Percentiles rank a stretch among this genome's conserved stretches.
Evolutionary conservation across 2,329 filamentous ascomycete genomes (phyloP).

Genomic region (Stromatinia cepivora): DNA sequence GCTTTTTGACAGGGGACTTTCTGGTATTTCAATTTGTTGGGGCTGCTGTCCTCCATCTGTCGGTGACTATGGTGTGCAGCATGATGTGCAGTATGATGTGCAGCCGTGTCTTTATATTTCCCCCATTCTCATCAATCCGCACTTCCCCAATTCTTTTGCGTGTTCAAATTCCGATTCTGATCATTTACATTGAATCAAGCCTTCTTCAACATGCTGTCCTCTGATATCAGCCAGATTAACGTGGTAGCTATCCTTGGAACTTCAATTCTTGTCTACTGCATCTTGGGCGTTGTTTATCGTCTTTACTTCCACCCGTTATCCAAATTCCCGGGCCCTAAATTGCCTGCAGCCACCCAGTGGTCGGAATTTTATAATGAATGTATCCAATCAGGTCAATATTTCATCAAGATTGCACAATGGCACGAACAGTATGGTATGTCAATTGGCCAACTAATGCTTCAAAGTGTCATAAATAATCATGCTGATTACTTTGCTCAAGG

Average conservation of each 20-base stretch:
- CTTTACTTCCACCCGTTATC: conserved; percentile 23
- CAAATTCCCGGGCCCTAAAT: conserved; percentile 21
- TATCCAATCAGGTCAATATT: conserved; percentile 11
- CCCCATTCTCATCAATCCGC: background rate
- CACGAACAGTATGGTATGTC: conserved; percentile 11
- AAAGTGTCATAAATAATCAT: background rate
- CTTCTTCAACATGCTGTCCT: conserved; percentile 11
- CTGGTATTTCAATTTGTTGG: conserved; percentile 4
- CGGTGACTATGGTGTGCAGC: background rate
- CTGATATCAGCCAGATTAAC: background rate
- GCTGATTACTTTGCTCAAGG: conserved; percentile 8
- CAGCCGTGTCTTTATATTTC: conserved; percentile 6
- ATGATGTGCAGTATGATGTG: background rate
- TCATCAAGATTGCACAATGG: conserved; percentile 13
- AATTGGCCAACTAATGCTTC: background rate
- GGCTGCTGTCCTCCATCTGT: conserved; percentile 4
- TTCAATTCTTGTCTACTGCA: conserved; percentile 17
- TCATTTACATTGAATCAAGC: background rate
- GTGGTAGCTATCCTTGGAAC: conserved; percentile 9
- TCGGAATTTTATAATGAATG: conserved; percentile 16
- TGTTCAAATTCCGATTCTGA: background rate
- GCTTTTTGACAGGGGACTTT: background rate
- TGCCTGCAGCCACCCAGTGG: conserved; percentile 17
- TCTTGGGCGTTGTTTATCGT: conserved; percentile 15
- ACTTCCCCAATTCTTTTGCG: conserved; percentile 9